Evolutionary conservation across 192 early-diverging fungal species (phyloP), one percentile per base, ranked within the genome.

Genomic region (Coemansia sp.): DNA sequence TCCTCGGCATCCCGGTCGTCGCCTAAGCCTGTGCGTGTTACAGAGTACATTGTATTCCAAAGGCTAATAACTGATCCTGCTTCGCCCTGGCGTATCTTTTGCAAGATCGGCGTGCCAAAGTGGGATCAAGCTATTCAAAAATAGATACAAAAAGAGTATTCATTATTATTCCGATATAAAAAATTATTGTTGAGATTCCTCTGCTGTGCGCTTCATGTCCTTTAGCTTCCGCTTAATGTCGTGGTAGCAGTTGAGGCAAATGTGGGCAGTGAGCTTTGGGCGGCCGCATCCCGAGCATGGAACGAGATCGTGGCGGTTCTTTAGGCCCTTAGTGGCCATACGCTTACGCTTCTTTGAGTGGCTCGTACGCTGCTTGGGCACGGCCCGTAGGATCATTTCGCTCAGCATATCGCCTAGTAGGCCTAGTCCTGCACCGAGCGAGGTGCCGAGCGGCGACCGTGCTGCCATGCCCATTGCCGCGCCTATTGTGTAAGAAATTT

Each of bases 351-450:
- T 95, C 76, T 93, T 95, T 40, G 91, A 86, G 70, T 97, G 96
- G 27, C 94, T 95, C 0, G 96, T 97, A 77, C 93, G 91, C 84
- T 94, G 94, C 85, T 97, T 97, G 11, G 96, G 96, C 34, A 93
- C 96, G 1, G 96, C 94, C 79, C 87, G 89, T 59, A 95, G 75
- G 44, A 94, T 85, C 54, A 88, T 83, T 16, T 89, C 88, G 18
- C 69, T 64, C 3, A 91, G 70, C 41, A 88, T 75, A 22, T 77
- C 79, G 40, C 86, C 81, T 9, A 89, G 70, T 24, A 77, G 66
- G 1, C 76, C 75, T 3, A 82, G 55, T 16, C 68, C 66, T 16
- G 71, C 54, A 16, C 75, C 76, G 38, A 82, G 20, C 24, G 75
- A 69, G 15, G 65, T 31, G 20, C 52, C 61, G 27, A 68, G 12